phyloP scores from a whole-genome alignment of 2,329 filamentous ascomycete species.

The Pseudogymnoascus sp. region DNA sequence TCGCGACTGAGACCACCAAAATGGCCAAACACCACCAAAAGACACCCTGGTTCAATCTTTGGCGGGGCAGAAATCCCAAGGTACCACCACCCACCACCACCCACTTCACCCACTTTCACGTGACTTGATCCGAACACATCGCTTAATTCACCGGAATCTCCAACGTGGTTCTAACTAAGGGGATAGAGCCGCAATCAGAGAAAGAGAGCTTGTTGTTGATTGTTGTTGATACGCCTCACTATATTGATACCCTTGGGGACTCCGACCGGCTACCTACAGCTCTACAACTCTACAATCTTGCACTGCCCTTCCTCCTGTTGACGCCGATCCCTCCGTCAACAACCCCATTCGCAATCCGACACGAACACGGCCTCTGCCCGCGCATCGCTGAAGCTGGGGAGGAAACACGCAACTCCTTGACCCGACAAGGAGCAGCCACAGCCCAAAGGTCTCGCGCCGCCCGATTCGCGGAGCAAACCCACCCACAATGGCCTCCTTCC shows the following conservation, averaged over 20 bases:
- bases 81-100: neutral
- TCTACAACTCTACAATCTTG: slow-evolving; percentile 1
- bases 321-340: slow-evolving; percentile 5
- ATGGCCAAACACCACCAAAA: neutral
- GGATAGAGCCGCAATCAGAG: slow-evolving; percentile 5
- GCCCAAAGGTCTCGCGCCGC: slow-evolving; percentile 15
- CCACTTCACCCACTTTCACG: neutral
- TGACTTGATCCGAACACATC: neutral
- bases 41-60: neutral
- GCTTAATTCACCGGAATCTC: slow-evolving; percentile 10
- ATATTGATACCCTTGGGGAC: slow-evolving; percentile 1
- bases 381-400: slow-evolving; percentile 1
- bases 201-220: slow-evolving; percentile 5
- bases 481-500: slow-evolving; percentile 79
- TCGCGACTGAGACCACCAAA: slow-evolving; percentile 6
- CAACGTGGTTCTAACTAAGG: slow-evolving; percentile 12
- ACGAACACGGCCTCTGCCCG: slow-evolving; percentile 11
- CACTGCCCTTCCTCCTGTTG: slow-evolving; percentile 14
- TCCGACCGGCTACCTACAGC: neutral
- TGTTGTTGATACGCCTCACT: slow-evolving; percentile 6
- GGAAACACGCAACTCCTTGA: slow-evolving; percentile 3
- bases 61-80: slow-evolving; percentile 7
- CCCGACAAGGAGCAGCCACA: slow-evolving; percentile 5
- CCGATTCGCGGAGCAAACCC: slow-evolving; percentile 19
- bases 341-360: neutral